phyloP scores from a whole-genome alignment of 2,329 filamentous ascomycete species.

The Rutstroemia sp. region DNA sequence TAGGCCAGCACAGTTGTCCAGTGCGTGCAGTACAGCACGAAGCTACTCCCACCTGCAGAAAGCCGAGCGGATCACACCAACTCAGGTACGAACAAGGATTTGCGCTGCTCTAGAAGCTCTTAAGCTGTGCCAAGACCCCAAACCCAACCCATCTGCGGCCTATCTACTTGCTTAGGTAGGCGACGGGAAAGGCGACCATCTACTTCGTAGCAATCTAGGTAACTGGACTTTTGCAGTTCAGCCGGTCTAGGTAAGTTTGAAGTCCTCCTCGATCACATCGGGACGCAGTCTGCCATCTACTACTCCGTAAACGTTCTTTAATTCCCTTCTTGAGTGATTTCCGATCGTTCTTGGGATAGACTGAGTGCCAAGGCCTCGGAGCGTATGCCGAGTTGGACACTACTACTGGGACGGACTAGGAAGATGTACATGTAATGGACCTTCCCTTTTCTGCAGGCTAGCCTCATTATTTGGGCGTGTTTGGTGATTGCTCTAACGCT shows the following conservation, averaged over 20 bases:
- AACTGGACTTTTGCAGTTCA: neutral
- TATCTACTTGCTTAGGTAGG: too few relatives aligned
- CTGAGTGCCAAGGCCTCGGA: neutral
- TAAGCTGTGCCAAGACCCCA: neutral
- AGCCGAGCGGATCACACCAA: slow-evolving; percentile 13
- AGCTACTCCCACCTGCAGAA: slow-evolving; percentile 11
- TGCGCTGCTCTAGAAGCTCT: neutral
- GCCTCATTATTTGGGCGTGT: too few relatives aligned
- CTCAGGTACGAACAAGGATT: slow-evolving; percentile 22
- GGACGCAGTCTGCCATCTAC: neutral
- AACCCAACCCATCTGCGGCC: too few relatives aligned
- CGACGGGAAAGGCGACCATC: too few relatives aligned
- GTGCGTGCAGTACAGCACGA: neutral
- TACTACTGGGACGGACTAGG: neutral
- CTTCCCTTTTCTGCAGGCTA: too few relatives aligned
- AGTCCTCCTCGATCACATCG: neutral
- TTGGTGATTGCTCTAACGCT: too few relatives aligned
- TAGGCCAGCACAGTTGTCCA: slow-evolving; percentile 2
- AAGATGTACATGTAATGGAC: too few relatives aligned
- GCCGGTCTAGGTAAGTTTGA: neutral
- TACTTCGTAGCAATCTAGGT: too few relatives aligned
- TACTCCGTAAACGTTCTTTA: neutral
- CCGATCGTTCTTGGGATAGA: neutral
- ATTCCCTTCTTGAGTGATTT: neutral
- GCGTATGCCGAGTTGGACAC: neutral